These are phyloP conservation scores for Cutaneotrichosporon sp. DNA, from an alignment of 1,284 basidiomycete genomes.

Conservation along the genomic window DNA sequence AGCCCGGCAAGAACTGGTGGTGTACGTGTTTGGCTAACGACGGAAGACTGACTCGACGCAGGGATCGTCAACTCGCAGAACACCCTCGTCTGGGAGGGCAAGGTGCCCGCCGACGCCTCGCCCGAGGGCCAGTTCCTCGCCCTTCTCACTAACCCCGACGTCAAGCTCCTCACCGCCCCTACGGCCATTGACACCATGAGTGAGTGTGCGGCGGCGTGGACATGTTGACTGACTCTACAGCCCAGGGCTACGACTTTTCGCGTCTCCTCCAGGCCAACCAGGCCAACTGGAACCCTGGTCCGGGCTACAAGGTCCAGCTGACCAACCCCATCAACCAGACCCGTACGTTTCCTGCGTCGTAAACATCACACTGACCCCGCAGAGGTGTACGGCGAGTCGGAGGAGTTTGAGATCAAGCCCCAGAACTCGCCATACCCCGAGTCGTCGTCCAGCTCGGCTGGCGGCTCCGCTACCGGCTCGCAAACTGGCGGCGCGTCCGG, in stretches of 20 bases:
- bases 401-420: slow-evolving; percentile 63
- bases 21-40: slow-evolving; percentile 3
- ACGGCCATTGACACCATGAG: not conserved
- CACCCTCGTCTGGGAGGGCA: slow-evolving; percentile 35
- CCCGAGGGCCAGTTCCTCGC: slow-evolving; percentile 24
- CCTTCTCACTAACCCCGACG: slow-evolving; percentile 22
- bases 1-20: slow-evolving; percentile 6
- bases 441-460: not conserved
- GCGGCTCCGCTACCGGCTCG: not conserved
- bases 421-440: slow-evolving; percentile 56
- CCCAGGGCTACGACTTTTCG: not conserved
- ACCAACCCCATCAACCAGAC: slow-evolving; percentile 57
- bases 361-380: slow-evolving; percentile 1
- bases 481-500: not conserved
- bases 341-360: slow-evolving; percentile 48
- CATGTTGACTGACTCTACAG: slow-evolving; percentile 2
- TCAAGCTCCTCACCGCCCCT: slow-evolving; percentile 17
- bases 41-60: slow-evolving; percentile 10
- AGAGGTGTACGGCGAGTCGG: slow-evolving; percentile 60
- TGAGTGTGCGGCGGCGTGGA: not conserved
- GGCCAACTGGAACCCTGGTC: slow-evolving; percentile 15
- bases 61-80: slow-evolving; percentile 37
- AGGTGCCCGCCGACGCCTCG: slow-evolving; percentile 10
- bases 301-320: slow-evolving; percentile 58
- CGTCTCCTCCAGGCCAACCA: not conserved